Evolutionary conservation across 768 basidiomycete species (phyloP).

Genomic region (Gymnopilus junonius): DNA sequence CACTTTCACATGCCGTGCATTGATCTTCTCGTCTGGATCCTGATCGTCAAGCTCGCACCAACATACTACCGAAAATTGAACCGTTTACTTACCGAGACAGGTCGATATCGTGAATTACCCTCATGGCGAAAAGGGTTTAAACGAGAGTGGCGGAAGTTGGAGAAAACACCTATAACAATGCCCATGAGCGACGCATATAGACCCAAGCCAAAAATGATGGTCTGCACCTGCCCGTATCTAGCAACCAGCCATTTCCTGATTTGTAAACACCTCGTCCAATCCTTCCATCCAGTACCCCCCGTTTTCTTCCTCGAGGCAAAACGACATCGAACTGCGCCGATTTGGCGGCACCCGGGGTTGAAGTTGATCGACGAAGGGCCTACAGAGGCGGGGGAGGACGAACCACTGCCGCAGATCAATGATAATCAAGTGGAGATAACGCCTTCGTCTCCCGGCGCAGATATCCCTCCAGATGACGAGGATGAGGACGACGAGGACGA

Average conservation of each 20-base stretch:
- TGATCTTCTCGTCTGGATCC: constrained; percentile 34
- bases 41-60: constrained; percentile 34
- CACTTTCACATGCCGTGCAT: too few relatives aligned
- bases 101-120: constrained; percentile 24
- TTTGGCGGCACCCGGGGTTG: constrained; percentile 23
- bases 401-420: neutral
- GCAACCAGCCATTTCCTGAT: constrained; percentile 26
- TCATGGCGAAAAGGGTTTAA: constrained; percentile 34
- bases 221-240: constrained; percentile 30
- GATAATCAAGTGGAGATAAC: constrained; percentile 1
- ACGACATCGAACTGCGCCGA: constrained; percentile 22
- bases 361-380: constrained; percentile 6
- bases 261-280: constrained; percentile 33
- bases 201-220: constrained; percentile 19
- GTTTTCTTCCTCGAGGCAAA: constrained; percentile 27
- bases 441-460: neutral
- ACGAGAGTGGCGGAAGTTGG: constrained; percentile 17
- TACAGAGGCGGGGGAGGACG: constrained; percentile 10
- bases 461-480: constrained; percentile 11
- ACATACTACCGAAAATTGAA: constrained; percentile 29
- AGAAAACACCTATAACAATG: constrained; percentile 21
- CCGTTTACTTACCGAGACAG: constrained; percentile 18
- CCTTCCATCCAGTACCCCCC: constrained; percentile 21
- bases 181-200: constrained; percentile 28
- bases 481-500: constrained; percentile 21